phyloP scores from a whole-genome alignment of 2,329 filamentous ascomycete genomes.

The Fusarium albidum region DNA sequence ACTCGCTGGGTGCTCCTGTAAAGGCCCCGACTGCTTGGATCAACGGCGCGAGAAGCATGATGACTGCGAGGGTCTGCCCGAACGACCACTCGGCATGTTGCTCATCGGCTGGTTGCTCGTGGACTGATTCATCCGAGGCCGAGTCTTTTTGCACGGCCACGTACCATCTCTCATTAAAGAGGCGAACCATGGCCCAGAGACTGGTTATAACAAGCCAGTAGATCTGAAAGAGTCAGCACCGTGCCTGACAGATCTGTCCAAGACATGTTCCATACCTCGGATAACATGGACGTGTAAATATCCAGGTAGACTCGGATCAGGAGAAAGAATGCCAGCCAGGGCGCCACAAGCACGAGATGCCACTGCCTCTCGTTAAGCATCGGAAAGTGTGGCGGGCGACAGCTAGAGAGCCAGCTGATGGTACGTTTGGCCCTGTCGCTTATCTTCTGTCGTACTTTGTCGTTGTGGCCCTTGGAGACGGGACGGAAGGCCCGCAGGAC shows the following conservation, averaged over 20 bases:
- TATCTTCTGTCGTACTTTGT: background rate
- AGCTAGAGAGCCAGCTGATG: background rate
- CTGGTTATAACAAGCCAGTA: too few relatives aligned
- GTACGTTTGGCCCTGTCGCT: background rate
- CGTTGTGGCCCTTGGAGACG: background rate
- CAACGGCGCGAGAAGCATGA: slow-evolving; percentile 7
- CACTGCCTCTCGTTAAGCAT: background rate
- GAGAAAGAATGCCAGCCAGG: background rate
- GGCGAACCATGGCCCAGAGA: too few relatives aligned
- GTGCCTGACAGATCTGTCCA: too few relatives aligned
- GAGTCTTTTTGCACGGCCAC: too few relatives aligned
- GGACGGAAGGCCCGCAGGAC: background rate
- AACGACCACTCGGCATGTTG: slow-evolving; percentile 13
- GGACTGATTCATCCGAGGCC: too few relatives aligned
- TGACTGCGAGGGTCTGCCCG: slow-evolving; percentile 5
- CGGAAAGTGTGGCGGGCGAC: background rate
- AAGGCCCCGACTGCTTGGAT: background rate
- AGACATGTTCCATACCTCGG: background rate
- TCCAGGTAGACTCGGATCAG: background rate
- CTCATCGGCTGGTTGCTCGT: background rate
- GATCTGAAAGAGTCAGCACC: too few relatives aligned
- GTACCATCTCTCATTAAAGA: too few relatives aligned
- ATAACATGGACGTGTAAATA: background rate
- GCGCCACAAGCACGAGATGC: background rate
- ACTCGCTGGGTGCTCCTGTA: background rate